Evolutionary conservation across 306 rosid species (phyloP), one percentile per base, ranked within the genome.

Genomic region (Senna tora): DNA sequence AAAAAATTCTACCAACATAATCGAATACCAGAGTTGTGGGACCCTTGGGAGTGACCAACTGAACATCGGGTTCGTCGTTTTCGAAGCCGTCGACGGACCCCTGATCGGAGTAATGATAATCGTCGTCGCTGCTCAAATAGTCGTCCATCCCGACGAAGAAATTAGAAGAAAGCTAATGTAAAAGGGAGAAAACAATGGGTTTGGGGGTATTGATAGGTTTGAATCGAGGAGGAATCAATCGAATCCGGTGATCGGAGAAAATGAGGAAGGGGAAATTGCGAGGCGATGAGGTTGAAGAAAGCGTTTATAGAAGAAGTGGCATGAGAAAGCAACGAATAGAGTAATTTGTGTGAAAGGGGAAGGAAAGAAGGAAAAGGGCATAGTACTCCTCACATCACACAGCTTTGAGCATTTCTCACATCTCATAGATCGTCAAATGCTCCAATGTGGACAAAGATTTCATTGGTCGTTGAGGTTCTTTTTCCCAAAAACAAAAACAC

Each of bases 1-100:
- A 19, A 34, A 12, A 56, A 55, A 75, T 65, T 39, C 12, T 46
- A 46, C 21, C 20, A 59, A 19, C 46, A 16, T 21, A 61, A 61
- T 43, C 28, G 42, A 71, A 73, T 72, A 94, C 99, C 99, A 87
- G 86, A 36, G 89, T 81, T 12, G 92, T 49, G 78, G 96, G 75
- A 72, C 81, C 85, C 92, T 87, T 91, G 1, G 92, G 51, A 69
- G 86, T 69, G 41, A 57, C 82, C 75, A 83, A 78, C 22, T 73
- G 85, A 65, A 52, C 57, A 76, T 83, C 88, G 47, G 79, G 60
- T 42, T 84, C 96, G 4, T 91, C 96, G 83, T 91, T 90, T 50
- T 86, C 94, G 28, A 83, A 73, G 32, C 81, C 92, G 15, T 91
- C 87, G 15, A 77, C 69, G 20, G 92, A 93, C 16, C 66, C 96